phyloP scores from a whole-genome alignment of 192 early-diverging fungal genomes.

The Coemansia furcata region DNA sequence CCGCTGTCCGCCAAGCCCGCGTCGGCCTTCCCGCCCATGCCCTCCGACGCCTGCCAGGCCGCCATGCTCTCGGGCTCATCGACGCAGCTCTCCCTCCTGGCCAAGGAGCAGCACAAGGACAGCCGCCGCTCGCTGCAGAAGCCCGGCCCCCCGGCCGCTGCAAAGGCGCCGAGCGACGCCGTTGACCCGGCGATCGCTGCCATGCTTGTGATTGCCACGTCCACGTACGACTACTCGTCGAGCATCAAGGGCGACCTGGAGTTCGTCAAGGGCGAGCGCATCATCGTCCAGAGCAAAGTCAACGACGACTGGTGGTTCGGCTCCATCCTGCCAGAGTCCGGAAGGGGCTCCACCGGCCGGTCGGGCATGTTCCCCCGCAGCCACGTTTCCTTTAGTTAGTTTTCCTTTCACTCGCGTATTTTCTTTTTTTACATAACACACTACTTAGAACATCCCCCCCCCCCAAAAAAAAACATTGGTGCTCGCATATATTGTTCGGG shows the following conservation, averaged over 20 bases:
- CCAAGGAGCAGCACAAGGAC: conserved; percentile 11
- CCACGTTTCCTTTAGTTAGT: conserved; percentile 32
- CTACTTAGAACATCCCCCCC: too few species aligned
- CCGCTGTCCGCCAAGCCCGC: conserved; percentile 3
- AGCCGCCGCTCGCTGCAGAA: conserved; percentile 9
- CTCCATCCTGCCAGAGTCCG: conserved; percentile 39
- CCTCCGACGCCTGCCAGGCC: conserved; percentile 49
- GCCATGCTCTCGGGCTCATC: conserved; percentile 45
- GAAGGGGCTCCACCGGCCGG: conserved; percentile 41
- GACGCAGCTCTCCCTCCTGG: conserved; percentile 11
- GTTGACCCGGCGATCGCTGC: conserved; percentile 27
- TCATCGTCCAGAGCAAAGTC: conserved; percentile 49
- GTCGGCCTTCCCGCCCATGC: conserved; percentile 50
- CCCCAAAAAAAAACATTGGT: too few species aligned
- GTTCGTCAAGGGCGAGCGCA: conserved; percentile 47
- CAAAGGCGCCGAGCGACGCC: conserved; percentile 19
- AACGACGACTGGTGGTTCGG: conserved; percentile 57
- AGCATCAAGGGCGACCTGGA: conserved; percentile 50
- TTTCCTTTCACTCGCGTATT: not conserved
- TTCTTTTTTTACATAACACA: not conserved
- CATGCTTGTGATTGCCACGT: conserved; percentile 43
- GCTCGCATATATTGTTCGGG: too few species aligned
- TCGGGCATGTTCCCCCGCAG: conserved; percentile 54
- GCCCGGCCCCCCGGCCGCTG: not conserved
- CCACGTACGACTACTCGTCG: conserved; percentile 49